Evolutionary conservation across 2,329 filamentous ascomycete genomes (phyloP).

Genomic region (Neurospora sp.): DNA sequence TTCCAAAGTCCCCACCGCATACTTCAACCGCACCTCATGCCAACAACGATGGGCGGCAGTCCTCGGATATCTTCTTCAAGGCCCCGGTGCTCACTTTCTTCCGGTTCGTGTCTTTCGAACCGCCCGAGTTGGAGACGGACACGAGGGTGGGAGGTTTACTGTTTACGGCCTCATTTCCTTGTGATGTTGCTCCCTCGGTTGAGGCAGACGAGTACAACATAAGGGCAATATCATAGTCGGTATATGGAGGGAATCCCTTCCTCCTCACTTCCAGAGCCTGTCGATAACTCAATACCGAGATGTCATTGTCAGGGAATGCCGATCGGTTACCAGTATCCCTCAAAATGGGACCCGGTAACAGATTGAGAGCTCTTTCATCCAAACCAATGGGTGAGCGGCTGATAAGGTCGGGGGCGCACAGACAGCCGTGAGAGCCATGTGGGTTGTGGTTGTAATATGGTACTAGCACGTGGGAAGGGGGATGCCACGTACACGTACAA

Average conservation of each 20-base stretch:
- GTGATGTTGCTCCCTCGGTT: not conserved
- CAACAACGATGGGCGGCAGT: not conserved
- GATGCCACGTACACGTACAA: not conserved
- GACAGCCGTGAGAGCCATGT: not conserved
- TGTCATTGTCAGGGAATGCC: not conserved
- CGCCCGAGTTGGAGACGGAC: not conserved
- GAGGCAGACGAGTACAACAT: not conserved
- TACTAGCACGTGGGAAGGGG: not conserved
- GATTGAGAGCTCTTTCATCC: not conserved
- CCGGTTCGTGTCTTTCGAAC: not conserved
- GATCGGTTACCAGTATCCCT: not conserved
- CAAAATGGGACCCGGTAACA: not conserved
- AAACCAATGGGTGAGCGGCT: not conserved
- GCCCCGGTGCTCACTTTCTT: not conserved
- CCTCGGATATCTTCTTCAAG: not conserved
- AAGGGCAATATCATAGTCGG: not conserved
- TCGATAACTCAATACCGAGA: not conserved
- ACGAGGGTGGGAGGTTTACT: not conserved
- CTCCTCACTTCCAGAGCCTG: not conserved
- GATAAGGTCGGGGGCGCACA: not conserved
- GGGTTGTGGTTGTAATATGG: not conserved
- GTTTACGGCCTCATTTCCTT: not conserved
- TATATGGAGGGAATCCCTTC: not conserved
- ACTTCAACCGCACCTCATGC: not conserved
- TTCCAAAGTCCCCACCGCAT: not conserved